Evolutionary conservation across 2,329 filamentous ascomycete genomes (phyloP), one percentile per base, ranked within the genome.

Genomic region (Pseudogymnoascus sp.): DNA sequence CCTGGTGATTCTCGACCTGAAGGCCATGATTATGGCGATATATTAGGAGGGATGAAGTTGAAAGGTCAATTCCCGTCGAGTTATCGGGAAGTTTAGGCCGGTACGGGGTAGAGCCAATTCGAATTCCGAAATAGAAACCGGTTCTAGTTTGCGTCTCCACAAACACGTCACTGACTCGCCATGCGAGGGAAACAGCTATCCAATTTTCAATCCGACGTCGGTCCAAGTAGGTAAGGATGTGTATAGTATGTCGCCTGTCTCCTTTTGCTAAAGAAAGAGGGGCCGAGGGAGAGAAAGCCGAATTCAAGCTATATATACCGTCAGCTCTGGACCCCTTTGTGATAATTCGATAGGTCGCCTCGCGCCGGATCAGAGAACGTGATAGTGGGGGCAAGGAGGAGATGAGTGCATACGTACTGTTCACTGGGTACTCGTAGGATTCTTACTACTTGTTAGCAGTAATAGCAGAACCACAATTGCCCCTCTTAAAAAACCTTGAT

Each of bases 1-100:
- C 71, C 75, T 78, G 62, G 82, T 71, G 62, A 82, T 68, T 61
- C 79, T 77, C 59, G 72, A 71, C 66, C 72, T 70, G 59, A 73
- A 71, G 35, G 72, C 71, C 72, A 72, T 74, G n/a, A 15, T 62
- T 51, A 31, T 51, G 44, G 44, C 44, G n/a, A 51, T 51, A 51
- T 51, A 12, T 51, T 51, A 31, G 25, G 17, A 29, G 44, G 13
- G 27, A 51, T 51, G 44, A 48, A 51, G 44, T 31, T 51, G 44
- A 31, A 51, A 31, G 44, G 44, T 48, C 25, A 15, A 51, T 15
- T 31, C 44, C 44, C 44, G 44, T 31, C 31, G 13, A 31, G 12
- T 51, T 51, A 51, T 51, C 44, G 44, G 13, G 17, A 17, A 31
- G 44, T 31, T 51, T 51, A 10, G 27, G 42, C 42, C 25, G 25